Evolutionary conservation across 345 rosid species (phyloP), one percentile per base, ranked within the genome.

Genomic region (Crucihimalaya himalaica): DNA sequence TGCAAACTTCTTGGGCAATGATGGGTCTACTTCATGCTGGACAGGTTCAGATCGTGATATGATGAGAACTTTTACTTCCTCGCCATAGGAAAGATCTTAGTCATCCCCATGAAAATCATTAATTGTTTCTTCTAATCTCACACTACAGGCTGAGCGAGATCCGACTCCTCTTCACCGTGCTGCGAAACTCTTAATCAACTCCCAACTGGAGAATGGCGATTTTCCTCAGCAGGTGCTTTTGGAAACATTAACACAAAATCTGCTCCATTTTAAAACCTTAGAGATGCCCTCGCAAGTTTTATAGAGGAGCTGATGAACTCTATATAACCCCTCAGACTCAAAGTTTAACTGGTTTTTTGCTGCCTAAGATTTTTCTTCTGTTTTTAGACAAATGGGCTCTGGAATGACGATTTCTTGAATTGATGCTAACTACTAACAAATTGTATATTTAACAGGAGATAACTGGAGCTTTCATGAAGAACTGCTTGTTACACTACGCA

Each of bases 401-500:
- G 13, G 14, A n/a, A 47, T 58, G 18, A 32, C 58, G 11, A 35
- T 4, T 59, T 20, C 63, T 27, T 62, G 45, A 51, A 29, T 11
- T 20, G 56, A 43, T 72, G 56, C 29, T 63, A 63, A 35, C 56
- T 54, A 20, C n/a, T n/a, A n/a, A n/a, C 21, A 43, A 61, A 19
- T 31, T 63, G 42, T 69, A 55, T 35, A 39, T 32, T 12, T 70
- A 60, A 16, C 82, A 88, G 93, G 91, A 90, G 77, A 78, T 90
- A 69, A 88, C 87, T 32, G 89, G 96, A 21, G 93, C 88, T 16
- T 88, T 88, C 79, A 85, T 79, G 86, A 85, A 83, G 83, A 90
- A 88, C 81, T 85, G 96, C 76, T 85, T 90, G 89, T 75, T 90
- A 65, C 96, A 90, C 69, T 90, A 86, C 37, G 87, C 90, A 53